Evolutionary conservation across 352 stramenopile genomes (phyloP).

Genomic region (Globisporangium abappressorium): DNA sequence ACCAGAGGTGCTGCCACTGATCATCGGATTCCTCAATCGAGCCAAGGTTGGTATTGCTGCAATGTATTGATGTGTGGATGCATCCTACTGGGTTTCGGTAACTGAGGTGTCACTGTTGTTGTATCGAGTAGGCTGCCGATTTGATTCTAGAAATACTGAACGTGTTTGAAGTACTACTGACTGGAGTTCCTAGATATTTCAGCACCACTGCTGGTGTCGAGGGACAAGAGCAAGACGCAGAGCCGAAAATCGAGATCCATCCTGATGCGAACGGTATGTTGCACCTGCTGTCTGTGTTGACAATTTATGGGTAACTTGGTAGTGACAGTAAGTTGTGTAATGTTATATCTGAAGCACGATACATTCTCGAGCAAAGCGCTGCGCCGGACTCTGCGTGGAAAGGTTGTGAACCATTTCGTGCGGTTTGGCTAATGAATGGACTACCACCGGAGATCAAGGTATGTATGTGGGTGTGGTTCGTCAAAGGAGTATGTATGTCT

Average conservation of each 20-base stretch:
- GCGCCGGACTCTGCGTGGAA: conserved; percentile 33
- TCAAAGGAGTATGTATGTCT: not conserved
- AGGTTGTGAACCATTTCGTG: conserved; percentile 40
- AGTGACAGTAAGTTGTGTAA: not conserved
- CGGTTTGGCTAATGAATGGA: not conserved
- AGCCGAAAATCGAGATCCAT: conserved; percentile 19
- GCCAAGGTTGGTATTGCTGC: conserved; percentile 37
- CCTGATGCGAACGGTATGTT: conserved; percentile 41
- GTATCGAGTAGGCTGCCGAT: conserved; percentile 23
- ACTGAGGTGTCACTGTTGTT: not conserved
- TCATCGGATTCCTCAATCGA: conserved; percentile 46
- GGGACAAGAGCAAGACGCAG: not conserved
- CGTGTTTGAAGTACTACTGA: conserved; percentile 28
- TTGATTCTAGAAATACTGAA: conserved; percentile 35
- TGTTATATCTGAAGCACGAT: conserved; percentile 25
- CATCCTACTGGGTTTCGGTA: not conserved
- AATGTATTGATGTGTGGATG: not conserved
- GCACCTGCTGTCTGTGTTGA: not conserved
- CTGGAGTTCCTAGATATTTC: not conserved
- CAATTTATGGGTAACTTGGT: not conserved
- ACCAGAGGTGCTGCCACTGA: conserved; percentile 43
- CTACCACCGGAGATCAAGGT: conserved; percentile 13
- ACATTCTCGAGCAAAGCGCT: conserved; percentile 37
- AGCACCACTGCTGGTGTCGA: not conserved
- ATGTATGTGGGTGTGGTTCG: not conserved